These are phyloP conservation scores for Botrytis galanthina DNA, from an alignment of 2,329 filamentous ascomycete genomes.

Conservation along the genomic window DNA sequence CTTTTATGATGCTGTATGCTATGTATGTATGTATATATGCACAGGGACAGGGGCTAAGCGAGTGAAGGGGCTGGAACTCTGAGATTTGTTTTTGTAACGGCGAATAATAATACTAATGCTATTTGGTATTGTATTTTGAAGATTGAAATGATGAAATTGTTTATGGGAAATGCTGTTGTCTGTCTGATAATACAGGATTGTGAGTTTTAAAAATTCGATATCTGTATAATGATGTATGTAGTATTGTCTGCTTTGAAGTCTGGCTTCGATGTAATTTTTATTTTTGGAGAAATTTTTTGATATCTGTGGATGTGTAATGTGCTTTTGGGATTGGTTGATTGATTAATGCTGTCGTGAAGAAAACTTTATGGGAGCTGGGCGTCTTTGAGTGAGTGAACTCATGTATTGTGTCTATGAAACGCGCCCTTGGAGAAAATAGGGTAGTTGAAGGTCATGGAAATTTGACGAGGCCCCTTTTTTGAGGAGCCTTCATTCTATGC, in stretches of 20 bases:
- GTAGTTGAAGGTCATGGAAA: too few species aligned
- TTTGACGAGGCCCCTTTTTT: too few species aligned
- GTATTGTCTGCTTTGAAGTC: neutral
- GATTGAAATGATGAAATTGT: rapidly evolving
- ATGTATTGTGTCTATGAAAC: too few species aligned
- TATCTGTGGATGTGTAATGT: neutral
- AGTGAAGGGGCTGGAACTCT: neutral
- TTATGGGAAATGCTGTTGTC: neutral
- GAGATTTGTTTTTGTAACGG: neutral
- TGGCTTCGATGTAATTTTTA: neutral
- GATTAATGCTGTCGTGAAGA: too few species aligned
- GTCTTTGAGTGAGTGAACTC: too few species aligned
- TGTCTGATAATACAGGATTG: neutral
- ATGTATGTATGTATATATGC: neutral
- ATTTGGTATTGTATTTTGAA: neutral
- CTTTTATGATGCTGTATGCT: neutral
- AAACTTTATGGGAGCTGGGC: too few species aligned
- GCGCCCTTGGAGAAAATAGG: too few species aligned
- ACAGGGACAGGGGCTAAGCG: neutral
- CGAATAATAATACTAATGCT: too few species aligned
- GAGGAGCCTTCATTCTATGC: too few species aligned
- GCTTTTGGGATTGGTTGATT: neutral
- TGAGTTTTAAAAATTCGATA: neutral
- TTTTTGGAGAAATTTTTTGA: neutral
- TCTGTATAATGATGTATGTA: too few species aligned